These are phyloP conservation scores for Dioszegia hungarica DNA, from an alignment of 768 basidiomycete genomes.

Conservation along the genomic window DNA sequence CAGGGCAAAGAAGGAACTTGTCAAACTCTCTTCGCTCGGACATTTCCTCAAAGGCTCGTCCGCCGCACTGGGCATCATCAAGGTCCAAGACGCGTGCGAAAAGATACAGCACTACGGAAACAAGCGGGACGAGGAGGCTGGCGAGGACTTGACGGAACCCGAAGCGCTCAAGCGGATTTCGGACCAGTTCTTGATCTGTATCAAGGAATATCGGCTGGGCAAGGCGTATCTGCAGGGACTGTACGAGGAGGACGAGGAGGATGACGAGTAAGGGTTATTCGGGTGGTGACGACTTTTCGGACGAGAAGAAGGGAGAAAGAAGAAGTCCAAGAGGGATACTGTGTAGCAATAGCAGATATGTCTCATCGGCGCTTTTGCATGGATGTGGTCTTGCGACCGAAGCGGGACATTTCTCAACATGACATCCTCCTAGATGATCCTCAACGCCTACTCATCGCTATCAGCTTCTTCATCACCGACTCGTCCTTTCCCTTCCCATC, in stretches of 20 bases:
- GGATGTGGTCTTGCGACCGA: not conserved
- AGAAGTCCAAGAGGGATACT: no score
- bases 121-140: slow-evolving; percentile 56
- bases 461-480: slow-evolving; percentile 3
- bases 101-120: slow-evolving; percentile 84
- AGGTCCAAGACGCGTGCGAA: slow-evolving; percentile 80
- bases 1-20: not conserved
- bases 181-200: slow-evolving; percentile 58
- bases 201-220: slow-evolving; percentile 65
- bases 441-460: slow-evolving; percentile 8
- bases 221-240: slow-evolving; percentile 62
- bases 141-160: slow-evolving; percentile 25
- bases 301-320: not conserved
- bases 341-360: no score
- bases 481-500: slow-evolving; percentile 2
- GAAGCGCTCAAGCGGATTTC: slow-evolving; percentile 56
- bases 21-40: slow-evolving; percentile 65
- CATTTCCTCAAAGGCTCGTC: slow-evolving; percentile 98
- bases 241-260: slow-evolving; percentile 47
- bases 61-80: slow-evolving; percentile 77
- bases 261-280: not conserved
- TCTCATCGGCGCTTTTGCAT: not conserved
- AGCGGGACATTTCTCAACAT: no score
- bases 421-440: no score
- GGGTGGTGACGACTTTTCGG: not conserved